Percentiles rank a stretch among this genome's conserved stretches.
Evolutionary conservation across 306 rosid species (phyloP).

Genomic region (Senna tora): DNA sequence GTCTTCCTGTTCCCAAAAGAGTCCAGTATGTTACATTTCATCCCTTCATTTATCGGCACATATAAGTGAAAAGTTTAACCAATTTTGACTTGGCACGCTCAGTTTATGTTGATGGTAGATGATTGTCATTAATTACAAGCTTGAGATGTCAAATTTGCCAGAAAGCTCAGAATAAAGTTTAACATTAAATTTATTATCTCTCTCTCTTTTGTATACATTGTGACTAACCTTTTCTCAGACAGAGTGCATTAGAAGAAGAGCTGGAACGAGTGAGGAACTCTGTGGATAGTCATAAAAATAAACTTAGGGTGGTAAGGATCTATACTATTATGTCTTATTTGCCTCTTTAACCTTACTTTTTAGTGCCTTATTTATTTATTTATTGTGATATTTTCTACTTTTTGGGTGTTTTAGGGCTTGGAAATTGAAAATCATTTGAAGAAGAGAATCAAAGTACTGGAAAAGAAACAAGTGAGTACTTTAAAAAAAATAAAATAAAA

Average conservation of each 20-base stretch:
- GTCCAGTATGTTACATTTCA: not conserved
- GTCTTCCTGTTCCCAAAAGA: not conserved
- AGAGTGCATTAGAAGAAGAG: slow-evolving; percentile 93
- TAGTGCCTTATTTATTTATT: not conserved
- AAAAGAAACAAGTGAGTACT: slow-evolving; percentile 77
- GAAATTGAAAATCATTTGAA: slow-evolving; percentile 94
- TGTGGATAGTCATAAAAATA: slow-evolving; percentile 68
- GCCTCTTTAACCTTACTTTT: slow-evolving; percentile 9
- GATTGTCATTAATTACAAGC: slow-evolving; percentile 21
- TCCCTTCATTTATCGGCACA: not conserved
- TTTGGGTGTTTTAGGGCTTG: slow-evolving; percentile 75
- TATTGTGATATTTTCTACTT: slow-evolving; percentile 7
- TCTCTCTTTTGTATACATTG: slow-evolving; percentile 51
- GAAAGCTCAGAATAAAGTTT: not conserved
- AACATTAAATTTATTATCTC: slow-evolving; percentile 35
- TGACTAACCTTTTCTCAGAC: slow-evolving; percentile 94
- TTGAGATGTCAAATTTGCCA: slow-evolving; percentile 9
- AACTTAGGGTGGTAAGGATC: slow-evolving; percentile 76
- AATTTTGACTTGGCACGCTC: slow-evolving; percentile 28
- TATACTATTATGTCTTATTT: slow-evolving; percentile 27
- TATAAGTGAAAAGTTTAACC: slow-evolving; percentile 12
- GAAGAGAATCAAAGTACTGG: slow-evolving; percentile 67
- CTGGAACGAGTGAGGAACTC: slow-evolving; percentile 68
- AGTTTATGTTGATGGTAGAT: slow-evolving; percentile 23
- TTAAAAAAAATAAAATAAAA: slow-evolving; percentile 18